Percentiles rank a stretch among this genome's conserved stretches.
Conservation (phyloP, 1,139 yeast species). For the Sugiyamaella novakii region DNA sequence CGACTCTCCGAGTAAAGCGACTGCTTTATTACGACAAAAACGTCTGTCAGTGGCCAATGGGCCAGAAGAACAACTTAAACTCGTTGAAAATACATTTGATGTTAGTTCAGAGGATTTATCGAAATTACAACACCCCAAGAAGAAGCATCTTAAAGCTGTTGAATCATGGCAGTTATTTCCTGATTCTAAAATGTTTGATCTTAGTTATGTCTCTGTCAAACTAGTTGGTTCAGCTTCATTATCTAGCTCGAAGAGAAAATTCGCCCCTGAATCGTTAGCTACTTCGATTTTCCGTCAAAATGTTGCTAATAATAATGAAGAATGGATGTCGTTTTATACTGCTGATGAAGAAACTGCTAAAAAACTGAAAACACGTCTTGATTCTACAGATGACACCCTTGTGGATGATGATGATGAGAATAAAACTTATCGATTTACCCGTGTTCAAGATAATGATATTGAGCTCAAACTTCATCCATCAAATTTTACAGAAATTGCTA, state of each 20-base stretch:
- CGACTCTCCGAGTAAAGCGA: constrained; percentile 38
- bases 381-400: constrained; percentile 36
- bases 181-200: constrained; percentile 85
- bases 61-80: constrained; percentile 63
- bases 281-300: constrained; percentile 77
- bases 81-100: constrained; percentile 79
- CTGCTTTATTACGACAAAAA: constrained; percentile 32
- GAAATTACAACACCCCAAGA: constrained; percentile 71
- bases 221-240: constrained; percentile 78
- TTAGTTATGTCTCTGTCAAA: constrained; percentile 68
- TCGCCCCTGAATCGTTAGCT: constrained; percentile 47
- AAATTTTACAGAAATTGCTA: constrained; percentile 58
- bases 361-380: constrained; percentile 34
- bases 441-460: constrained; percentile 81
- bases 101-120: constrained; percentile 52
- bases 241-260: constrained; percentile 43
- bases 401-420: constrained; percentile 48
- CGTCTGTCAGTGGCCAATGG: constrained; percentile 41
- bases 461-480: constrained; percentile 53
- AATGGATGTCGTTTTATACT: constrained; percentile 78
- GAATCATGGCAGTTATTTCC: constrained; percentile 82
- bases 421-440: constrained; percentile 58
- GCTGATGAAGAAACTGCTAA: constrained; percentile 47
- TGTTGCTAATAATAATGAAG: constrained; percentile 65
- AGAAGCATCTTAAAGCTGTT: constrained; percentile 72